phyloP scores from a whole-genome alignment of 306 rosid genomes.

The Cicer cuneatum region DNA sequence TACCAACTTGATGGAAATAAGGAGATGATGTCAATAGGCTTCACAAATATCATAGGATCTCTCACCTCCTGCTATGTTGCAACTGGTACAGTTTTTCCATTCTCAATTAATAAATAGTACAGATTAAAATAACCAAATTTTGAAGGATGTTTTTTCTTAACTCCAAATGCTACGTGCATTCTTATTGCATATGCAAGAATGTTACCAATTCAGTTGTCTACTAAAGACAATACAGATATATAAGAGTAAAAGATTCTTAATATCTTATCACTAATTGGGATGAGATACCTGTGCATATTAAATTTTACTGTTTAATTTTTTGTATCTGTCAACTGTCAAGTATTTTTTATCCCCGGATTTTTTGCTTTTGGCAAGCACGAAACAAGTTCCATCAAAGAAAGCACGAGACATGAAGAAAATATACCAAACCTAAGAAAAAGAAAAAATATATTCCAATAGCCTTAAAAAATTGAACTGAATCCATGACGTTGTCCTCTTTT shows the following conservation, averaged over 20 bases:
- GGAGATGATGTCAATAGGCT: conserved; percentile 83
- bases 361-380: conserved; percentile 16
- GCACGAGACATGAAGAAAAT: background rate
- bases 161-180: background rate
- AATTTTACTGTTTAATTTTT: background rate
- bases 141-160: background rate
- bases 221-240: background rate
- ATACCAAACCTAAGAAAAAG: background rate
- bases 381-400: background rate
- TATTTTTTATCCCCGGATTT: background rate
- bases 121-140: background rate
- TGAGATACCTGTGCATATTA: background rate
- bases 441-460: background rate
- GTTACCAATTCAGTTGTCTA: background rate
- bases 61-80: conserved; percentile 91
- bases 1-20: conserved; percentile 85
- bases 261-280: background rate
- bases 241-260: background rate
- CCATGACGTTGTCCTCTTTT: conserved; percentile 18
- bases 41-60: conserved; percentile 85
- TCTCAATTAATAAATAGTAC: background rate
- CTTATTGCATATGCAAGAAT: background rate
- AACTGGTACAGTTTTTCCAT: conserved; percentile 60
- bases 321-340: background rate
- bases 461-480: conserved; percentile 15